Evolutionary conservation across 2,329 filamentous ascomycete genomes (phyloP).

Genomic region (Claviceps cyperi): DNA sequence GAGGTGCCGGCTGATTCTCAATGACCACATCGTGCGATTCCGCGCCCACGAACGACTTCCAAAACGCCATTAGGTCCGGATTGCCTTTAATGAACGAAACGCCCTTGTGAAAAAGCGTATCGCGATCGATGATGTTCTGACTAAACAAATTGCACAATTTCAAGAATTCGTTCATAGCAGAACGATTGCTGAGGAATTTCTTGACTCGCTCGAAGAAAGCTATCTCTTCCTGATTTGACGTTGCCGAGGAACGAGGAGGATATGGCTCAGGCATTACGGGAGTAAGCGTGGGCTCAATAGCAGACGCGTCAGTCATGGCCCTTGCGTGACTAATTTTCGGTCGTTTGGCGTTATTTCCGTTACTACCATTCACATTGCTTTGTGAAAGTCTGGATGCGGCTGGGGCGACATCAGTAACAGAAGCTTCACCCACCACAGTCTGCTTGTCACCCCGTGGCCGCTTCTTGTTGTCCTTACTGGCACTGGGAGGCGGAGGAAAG

Average conservation of each 20-base stretch:
- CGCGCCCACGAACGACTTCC: slow-evolving; percentile 70
- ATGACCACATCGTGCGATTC: slow-evolving; percentile 65
- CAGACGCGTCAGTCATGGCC: slow-evolving; percentile 40
- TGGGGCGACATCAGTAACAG: slow-evolving; percentile 26
- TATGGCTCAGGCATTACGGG: slow-evolving; percentile 81
- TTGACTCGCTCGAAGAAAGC: slow-evolving; percentile 93
- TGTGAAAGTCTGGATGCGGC: slow-evolving; percentile 20
- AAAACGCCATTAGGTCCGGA: slow-evolving; percentile 75
- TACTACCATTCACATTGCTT: slow-evolving; percentile 21
- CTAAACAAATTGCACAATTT: slow-evolving; percentile 95
- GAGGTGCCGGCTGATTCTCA: slow-evolving; percentile 61
- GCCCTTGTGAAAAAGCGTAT: slow-evolving; percentile 69
- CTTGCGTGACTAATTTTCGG: slow-evolving; percentile 61
- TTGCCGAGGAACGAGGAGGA: slow-evolving; percentile 55
- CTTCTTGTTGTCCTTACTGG: slow-evolving; percentile 84
- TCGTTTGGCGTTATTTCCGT: slow-evolving; percentile 39
- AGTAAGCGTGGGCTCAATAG: slow-evolving; percentile 74
- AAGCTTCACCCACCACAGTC: slow-evolving; percentile 30
- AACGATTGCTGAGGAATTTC: slow-evolving; percentile 88
- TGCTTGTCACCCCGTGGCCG: slow-evolving; percentile 50
- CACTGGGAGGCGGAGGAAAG: slow-evolving; percentile 70
- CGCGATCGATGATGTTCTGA: slow-evolving; percentile 79
- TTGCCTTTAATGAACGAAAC: slow-evolving; percentile 78
- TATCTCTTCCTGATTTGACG: slow-evolving; percentile 73
- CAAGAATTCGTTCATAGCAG: slow-evolving; percentile 85